Conservation (phyloP, 2,329 filamentous ascomycete genomes). For the Alternaria incomplexa region DNA sequence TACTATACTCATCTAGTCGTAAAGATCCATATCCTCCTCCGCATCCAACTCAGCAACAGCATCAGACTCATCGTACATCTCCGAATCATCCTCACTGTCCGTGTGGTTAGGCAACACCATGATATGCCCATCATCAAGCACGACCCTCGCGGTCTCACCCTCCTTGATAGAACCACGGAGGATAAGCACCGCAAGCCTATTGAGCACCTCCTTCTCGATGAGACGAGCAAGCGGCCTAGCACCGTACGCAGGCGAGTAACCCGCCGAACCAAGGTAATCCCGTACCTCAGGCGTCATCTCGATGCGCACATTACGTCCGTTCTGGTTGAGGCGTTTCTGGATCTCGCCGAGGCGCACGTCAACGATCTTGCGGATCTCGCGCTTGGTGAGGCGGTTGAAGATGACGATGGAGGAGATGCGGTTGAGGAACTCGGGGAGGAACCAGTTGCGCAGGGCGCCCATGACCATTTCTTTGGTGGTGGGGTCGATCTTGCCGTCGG, state of each 20-base stretch:
- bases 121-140: constrained; percentile 80
- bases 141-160: constrained; percentile 81
- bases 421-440: constrained; percentile 98
- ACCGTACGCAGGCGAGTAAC: constrained; percentile 95
- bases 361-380: constrained; percentile 93
- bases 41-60: constrained; percentile 71
- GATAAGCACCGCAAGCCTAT: constrained; percentile 89
- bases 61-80: constrained; percentile 78
- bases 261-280: constrained; percentile 88
- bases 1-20: constrained; percentile 65
- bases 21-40: constrained; percentile 66
- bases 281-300: constrained; percentile 84
- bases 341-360: constrained; percentile 88
- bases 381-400: constrained; percentile 92
- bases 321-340: constrained; percentile 85
- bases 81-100: constrained; percentile 69
- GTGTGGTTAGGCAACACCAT: constrained; percentile 84
- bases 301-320: constrained; percentile 85
- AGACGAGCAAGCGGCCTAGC: constrained; percentile 85
- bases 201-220: constrained; percentile 97
- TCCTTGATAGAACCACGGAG: constrained; percentile 84
- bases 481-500: constrained; percentile 84
- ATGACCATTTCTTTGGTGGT: constrained; percentile 89
- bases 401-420: constrained; percentile 96
- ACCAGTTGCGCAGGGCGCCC: constrained; percentile 89